Evolutionary conservation across 2,329 filamentous ascomycete species (phyloP), one percentile per base, ranked within the genome.

Genomic region (Dryadomyces sulphureus): DNA sequence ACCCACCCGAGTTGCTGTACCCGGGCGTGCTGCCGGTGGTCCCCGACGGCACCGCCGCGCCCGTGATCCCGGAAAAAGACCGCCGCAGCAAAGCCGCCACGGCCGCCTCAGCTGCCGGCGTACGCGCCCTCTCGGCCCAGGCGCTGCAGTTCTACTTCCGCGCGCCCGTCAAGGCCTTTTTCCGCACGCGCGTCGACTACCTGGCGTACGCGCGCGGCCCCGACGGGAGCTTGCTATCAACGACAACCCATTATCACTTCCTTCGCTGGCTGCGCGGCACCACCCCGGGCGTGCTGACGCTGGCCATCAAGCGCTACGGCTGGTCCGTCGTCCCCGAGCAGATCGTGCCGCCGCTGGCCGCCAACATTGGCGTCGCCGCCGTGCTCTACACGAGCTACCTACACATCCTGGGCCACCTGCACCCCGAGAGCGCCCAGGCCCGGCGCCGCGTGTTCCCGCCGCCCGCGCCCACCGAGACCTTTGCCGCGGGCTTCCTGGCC

Each of bases 61-160:
- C 48, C 1, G 38, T 46, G n/a, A 58, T 62, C 8, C 62, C 68
- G 25, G 69, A 72, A 49, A 67, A 68, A 45, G 61, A 68, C 35
- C 65, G 68, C 7, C 65, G 69, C 45, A 73, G 61, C 57, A 73
- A 75, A 57, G 72, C 72, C 34, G 72, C 74, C 6, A 77, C 74
- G 2, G 88, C 84, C 41, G 84, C 85, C n/a, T 88, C 85, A 20
- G 88, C 88, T 5, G 88, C 88, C 20, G 78, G 85, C 36, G 84
- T 88, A 52, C 82, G 89, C 41, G 89, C 88, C 24, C 62, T 94
- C 51, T 89, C 82, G 55, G 83, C 86, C 7, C 84, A 93, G 59
- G 70, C 87, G 55, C 75, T 94, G 46, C 81, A 87, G 21, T 94
- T 94, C 56, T 95, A 94, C 65, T 95, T 94, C 59, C 74, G 88